Base-by-base conservation (phyloP, 2,329 filamentous ascomycete genomes). In the Aureobasidium leucospermi region DNA sequence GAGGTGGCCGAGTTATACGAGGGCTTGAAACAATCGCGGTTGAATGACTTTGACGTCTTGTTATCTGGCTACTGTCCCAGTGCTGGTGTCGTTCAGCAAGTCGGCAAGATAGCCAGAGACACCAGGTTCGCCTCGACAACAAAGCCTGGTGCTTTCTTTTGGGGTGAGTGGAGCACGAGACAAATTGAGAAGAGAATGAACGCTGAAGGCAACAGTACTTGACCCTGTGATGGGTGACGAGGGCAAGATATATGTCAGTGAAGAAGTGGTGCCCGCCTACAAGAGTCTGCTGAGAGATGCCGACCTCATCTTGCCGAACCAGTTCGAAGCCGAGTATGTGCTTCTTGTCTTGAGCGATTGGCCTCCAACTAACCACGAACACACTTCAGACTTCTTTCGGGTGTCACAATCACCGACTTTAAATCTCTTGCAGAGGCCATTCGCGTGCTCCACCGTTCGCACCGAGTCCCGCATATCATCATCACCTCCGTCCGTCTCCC, bases 181-280 rank as follows among this genome's bases (percentile, higher is more conserved):
- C 42, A 48, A 4, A 63, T 10, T 10, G 28, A 51, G 9, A 6
- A 43, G 15, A 9, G n/a, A 23, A 42, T 11, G 39, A n/a, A 39
- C 34, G 48, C 48, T 48, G 42, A 56, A 38, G 32, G 19, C 31
- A 42, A 59, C 63, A 85, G 90, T 96, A 2, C 81, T 99, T 29
- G 94, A 99, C 72, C 94, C 95, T 0, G 94, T 99, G 49, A 99
- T 99, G 94, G 94, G 94, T 32, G 94, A 99, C 71, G 91, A 96
- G 68, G 94, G 91, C 52, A 85, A 83, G 65, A 79, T 99, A 11
- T 99, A 99, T 70, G 93, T 99, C 7, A 89, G 87, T 6, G 86
- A 93, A 67, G 90, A 96, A 64, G 90, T 96, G 3, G 89, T 97
- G 15, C 92, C 92, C 0, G 91, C 89, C 13, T 99, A 97, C 74